Conservation (phyloP, 192 early-diverging fungal genomes). For the Backusella psychrophila region DNA sequence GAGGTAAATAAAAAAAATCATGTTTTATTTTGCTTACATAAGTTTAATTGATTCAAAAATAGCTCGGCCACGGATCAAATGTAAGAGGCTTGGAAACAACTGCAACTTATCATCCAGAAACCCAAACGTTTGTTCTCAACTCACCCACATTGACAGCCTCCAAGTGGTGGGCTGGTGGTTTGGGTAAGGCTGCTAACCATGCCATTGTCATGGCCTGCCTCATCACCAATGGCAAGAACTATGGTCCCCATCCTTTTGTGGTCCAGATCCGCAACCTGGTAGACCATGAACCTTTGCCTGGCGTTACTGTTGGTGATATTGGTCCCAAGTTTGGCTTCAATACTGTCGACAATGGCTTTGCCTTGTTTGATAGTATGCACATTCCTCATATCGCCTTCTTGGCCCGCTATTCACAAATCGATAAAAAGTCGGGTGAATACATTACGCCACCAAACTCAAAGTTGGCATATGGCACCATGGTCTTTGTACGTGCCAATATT, state of each 20-base stretch:
- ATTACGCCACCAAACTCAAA: conserved; percentile 57
- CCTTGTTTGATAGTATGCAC: conserved; percentile 45
- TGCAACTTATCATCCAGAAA: conserved; percentile 71
- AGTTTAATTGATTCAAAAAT: conserved; percentile 6
- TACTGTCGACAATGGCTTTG: conserved; percentile 32
- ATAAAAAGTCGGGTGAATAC: conserved; percentile 49
- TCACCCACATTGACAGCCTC: conserved; percentile 40
- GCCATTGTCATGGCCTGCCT: conserved; percentile 62
- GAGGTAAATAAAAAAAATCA: conserved; percentile 51
- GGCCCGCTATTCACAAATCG: conserved; percentile 56
- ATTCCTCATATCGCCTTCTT: conserved; percentile 63
- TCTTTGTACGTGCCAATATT: conserved; percentile 57
- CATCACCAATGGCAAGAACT: conserved; percentile 55
- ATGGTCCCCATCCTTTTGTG: conserved; percentile 65
- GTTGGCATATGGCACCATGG: conserved; percentile 67
- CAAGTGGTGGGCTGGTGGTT: conserved; percentile 71
- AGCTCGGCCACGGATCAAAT: conserved; percentile 76
- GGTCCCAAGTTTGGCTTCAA: conserved; percentile 56
- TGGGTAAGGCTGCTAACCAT: conserved; percentile 53
- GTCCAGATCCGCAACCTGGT: conserved; percentile 61
- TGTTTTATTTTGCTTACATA: background rate
- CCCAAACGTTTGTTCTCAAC: conserved; percentile 79
- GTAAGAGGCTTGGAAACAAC: conserved; percentile 88
- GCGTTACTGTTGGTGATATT: conserved; percentile 64
- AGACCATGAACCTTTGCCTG: conserved; percentile 56